Conservation (phyloP, 2,329 filamentous ascomycete genomes). For the Hypoxylon sp. region DNA sequence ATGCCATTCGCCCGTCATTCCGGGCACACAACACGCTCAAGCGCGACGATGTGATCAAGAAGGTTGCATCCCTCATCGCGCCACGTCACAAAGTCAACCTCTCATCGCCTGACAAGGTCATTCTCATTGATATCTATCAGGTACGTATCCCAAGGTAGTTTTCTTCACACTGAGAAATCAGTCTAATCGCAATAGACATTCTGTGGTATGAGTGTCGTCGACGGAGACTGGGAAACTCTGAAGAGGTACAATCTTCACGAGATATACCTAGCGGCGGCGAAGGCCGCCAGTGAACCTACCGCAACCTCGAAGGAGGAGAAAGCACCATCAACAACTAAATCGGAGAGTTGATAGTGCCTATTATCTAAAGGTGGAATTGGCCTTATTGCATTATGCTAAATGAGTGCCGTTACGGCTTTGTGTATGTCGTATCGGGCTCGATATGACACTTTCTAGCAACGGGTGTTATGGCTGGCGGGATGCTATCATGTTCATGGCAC, state of each 20-base stretch:
- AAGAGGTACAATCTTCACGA: slow-evolving; percentile 85
- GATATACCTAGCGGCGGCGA: slow-evolving; percentile 67
- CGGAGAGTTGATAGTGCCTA: slow-evolving; percentile 1
- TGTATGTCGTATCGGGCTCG: too few species aligned
- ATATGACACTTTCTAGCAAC: too few species aligned
- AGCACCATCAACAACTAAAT: not conserved
- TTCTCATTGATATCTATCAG: slow-evolving; percentile 85
- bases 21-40: slow-evolving; percentile 80
- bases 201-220: slow-evolving; percentile 84
- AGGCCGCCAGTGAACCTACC: slow-evolving; percentile 23
- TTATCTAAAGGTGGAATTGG: too few species aligned
- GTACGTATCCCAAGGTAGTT: slow-evolving; percentile 58
- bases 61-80: slow-evolving; percentile 76
- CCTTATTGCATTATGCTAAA: too few species aligned
- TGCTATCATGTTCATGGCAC: not conserved
- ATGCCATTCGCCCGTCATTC: slow-evolving; percentile 85
- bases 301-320: slow-evolving; percentile 15
- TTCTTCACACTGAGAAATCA: slow-evolving; percentile 3
- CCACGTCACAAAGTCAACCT: slow-evolving; percentile 82
- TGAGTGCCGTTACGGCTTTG: too few species aligned
- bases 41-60: slow-evolving; percentile 78
- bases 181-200: slow-evolving; percentile 69
- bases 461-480: too few species aligned
- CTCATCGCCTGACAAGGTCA: slow-evolving; percentile 81
- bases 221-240: slow-evolving; percentile 78